These are phyloP conservation scores for Yamadazyma songkhlaensis DNA, from an alignment of 1,139 yeast species.

Conservation along the genomic window DNA sequence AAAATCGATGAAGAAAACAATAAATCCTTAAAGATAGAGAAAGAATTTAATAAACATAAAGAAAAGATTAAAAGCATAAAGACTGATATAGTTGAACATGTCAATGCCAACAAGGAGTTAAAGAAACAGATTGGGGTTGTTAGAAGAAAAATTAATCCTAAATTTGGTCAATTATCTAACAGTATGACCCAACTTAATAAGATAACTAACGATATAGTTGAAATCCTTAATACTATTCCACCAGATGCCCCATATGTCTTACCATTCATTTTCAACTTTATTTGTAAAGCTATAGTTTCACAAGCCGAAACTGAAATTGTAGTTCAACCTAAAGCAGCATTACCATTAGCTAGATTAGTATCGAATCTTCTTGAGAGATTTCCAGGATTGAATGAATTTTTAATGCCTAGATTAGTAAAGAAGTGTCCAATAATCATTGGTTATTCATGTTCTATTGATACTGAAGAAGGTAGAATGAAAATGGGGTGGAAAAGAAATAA, in stretches of 20 bases:
- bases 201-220: conserved; percentile 50
- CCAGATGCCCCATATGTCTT: conserved; percentile 43
- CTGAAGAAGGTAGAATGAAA: conserved; percentile 75
- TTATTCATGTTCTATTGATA: conserved; percentile 65
- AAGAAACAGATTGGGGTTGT: conserved; percentile 41
- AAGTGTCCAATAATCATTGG: conserved; percentile 92
- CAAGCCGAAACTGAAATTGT: conserved; percentile 94
- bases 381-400: conserved; percentile 64
- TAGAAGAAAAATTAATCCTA: conserved; percentile 79
- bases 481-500: conserved; percentile 87
- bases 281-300: conserved; percentile 79
- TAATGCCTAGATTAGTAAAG: conserved; percentile 81
- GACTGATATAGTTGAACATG: conserved; percentile 48
- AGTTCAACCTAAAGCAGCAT: conserved; percentile 73
- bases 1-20: conserved; percentile 19
- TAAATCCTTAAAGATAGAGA: conserved; percentile 38
- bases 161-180: conserved; percentile 86
- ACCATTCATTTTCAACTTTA: conserved; percentile 74
- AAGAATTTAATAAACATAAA: conserved; percentile 50
- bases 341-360: conserved; percentile 74
- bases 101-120: conserved; percentile 39
- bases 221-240: conserved; percentile 46
- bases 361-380: conserved; percentile 51
- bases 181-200: conserved; percentile 56
- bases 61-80: conserved; percentile 61